A percentile compares a stretch with the other conserved stretches of the same genome.
Evolutionary conservation across 768 basidiomycete genomes (phyloP).

Genomic region (Pisolithus microcarpus): DNA sequence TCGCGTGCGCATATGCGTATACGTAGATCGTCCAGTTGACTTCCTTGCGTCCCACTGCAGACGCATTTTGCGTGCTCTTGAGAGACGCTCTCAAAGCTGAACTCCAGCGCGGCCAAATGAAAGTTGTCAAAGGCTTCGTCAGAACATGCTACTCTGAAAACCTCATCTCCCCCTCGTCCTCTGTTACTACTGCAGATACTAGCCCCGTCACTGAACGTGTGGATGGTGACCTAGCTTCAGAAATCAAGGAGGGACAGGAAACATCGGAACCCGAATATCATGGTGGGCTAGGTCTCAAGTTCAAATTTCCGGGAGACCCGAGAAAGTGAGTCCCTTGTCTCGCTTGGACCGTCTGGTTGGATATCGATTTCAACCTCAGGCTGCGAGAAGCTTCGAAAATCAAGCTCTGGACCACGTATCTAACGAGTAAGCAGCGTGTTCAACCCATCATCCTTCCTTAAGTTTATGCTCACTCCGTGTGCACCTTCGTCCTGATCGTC

Average conservation of each 20-base stretch:
- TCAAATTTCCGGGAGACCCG: conserved; percentile 88
- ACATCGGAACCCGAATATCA: conserved; percentile 53
- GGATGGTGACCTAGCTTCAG: conserved; percentile 55
- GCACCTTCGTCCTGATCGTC: conserved; percentile 5
- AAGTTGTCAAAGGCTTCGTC: conserved; percentile 80
- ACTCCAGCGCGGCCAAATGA: conserved; percentile 89
- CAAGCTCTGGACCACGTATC: conserved; percentile 90
- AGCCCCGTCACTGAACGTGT: conserved; percentile 52
- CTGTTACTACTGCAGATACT: conserved; percentile 27
- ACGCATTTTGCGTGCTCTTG: conserved; percentile 84
- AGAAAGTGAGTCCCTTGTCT: conserved; percentile 57
- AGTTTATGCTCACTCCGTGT: background rate
- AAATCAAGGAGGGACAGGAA: conserved; percentile 42
- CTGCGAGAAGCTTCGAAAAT: conserved; percentile 89
- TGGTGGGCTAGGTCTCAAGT: conserved; percentile 72
- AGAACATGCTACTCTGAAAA: conserved; percentile 93
- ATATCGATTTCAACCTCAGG: conserved; percentile 33
- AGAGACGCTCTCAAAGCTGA: conserved; percentile 86
- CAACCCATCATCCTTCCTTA: background rate
- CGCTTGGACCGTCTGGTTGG: background rate
- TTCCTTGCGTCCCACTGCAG: conserved; percentile 86
- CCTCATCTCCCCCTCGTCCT: conserved; percentile 54
- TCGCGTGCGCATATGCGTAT: background rate
- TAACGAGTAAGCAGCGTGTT: conserved; percentile 49
- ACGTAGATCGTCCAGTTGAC: conserved; percentile 86